Base-by-base conservation (phyloP, 2,329 filamentous ascomycete species). In the Sclerotiophoma versabilis region DNA sequence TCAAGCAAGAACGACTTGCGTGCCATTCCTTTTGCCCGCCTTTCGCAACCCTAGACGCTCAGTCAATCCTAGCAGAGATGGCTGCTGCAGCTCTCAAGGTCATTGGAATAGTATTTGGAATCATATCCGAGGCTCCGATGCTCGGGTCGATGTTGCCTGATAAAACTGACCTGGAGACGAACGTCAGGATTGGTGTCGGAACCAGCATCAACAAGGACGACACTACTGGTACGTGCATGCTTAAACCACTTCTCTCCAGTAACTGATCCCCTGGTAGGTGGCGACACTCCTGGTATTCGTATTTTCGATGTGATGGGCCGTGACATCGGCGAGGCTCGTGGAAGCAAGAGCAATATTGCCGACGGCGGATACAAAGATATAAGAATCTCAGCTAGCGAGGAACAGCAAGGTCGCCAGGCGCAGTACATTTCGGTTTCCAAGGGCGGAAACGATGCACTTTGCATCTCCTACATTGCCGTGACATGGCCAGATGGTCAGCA, bases 391-490 rank as follows among this genome's bases (percentile, higher is more conserved):
- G 22, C 32, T 4, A 27, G 22, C 6, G 12, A 27, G 3, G 39
- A 51, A 3, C 32, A 32, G n/a, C 29, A 51, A 33, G 36, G 39
- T 29, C 37, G 43, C 4, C 49, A 55, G 34, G 46, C 56, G 10
- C 44, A 58, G 17, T 58, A 58, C 38, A 51, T 58, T 17, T 55
- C 51, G 6, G 29, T 58, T 12, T 54, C 54, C n/a, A 50, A 50
- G 23, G 45, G 34, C 22, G 50, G 50, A 5, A 37, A 44, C 26
- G 53, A 64, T 33, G 61, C 54, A 7, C 27, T 62, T 9, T 64
- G 61, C 38, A 55, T 64, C 7, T 48, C 59, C 11, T 54, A 60
- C 32, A 55, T 64, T 19, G 30, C 57, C 3, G 44, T 56, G 7
- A 62, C 54, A 8, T 57, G 54, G 54, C 43, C 57, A 11, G 54